Evolutionary conservation across 2,329 filamentous ascomycete genomes (phyloP), one percentile per base, ranked within the genome.

Genomic region (Cladosporium sp.): DNA sequence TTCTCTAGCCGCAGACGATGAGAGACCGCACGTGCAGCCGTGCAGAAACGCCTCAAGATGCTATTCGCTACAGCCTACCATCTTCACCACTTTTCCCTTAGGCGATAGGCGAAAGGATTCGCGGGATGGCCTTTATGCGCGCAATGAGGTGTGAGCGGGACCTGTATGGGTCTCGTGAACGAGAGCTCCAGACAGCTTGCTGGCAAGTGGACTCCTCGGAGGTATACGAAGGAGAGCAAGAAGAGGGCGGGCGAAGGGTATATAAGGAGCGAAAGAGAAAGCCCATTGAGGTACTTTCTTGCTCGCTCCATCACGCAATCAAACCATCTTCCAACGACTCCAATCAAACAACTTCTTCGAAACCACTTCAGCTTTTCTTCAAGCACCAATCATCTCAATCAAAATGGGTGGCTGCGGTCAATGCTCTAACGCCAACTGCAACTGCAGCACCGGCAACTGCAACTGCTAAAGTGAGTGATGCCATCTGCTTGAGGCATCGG

Each of bases 361-460:
- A 36, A 30, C 41, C 27, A 44, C 22, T 39, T 29, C 38, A 41
- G 41, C 41, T 19, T 51, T 40, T 40, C 20, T 13, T 20, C 47
- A 43, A 51, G 18, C 36, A 24, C 24, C 34, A 44, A 54, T 41
- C 52, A 55, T 45, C 43, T 53, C 30, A 50, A 57, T 61, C 57
- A 65, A 50, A 47, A 66, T 64, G 63, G 63, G 60, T 57, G 55
- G 58, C 54, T 66, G 61, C 56, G 53, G 53, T 37, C 49, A 56
- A 49, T 64, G 60, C 62, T 60, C 58, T 53, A 64, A 63, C 59
- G 49, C 54, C 45, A 54, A 51, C 54, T 65, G 62, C 59, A 48
- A 50, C 43, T 65, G 62, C 57, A 54, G 56, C 17, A 58, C 55
- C 43, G 57, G 57, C 43, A 58, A 51, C 56, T 66, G 64, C 64